Evolutionary conservation across 306 rosid species (phyloP), one percentile per base, ranked within the genome.

Genomic region (Prunus armeniaca): DNA sequence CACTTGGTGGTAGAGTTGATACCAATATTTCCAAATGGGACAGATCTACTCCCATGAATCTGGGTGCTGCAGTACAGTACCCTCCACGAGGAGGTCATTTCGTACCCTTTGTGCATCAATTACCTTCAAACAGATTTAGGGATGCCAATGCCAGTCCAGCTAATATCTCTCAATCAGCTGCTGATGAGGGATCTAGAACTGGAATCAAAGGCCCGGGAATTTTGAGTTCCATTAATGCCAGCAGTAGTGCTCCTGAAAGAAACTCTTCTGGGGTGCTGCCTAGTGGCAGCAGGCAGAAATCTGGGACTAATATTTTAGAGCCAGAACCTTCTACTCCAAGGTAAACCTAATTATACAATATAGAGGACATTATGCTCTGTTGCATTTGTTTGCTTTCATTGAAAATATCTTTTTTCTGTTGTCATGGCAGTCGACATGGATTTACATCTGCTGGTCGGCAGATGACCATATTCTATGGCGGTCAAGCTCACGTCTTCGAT

Each of bases 381-480:
- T 54, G 15, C 25, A 15, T 12, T 64, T 67, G 18, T 65, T 38
- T 66, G 43, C 27, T 50, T 45, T 61, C 55, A 54, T 27, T 58
- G 22, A 68, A 58, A 73, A 63, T 76, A 71, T 41, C 11, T 71
- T 82, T 64, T 58, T 65, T 84, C 28, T 76, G 50, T 66, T 76
- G 56, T 73, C 74, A 72, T 75, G 77, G 89, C 91, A 92, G 93
- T 84, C 95, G 84, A 76, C 89, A 84, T 41, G 96, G 91, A 61
- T 84, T 76, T 70, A 73, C 85, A 65, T 81, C 96, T 74, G 84
- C 85, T 75, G 84, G 90, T 85, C 84, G 85, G 76, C 99, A 92
- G 91, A 96, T 96, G 99, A 92, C 99, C 58, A 92, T 95, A 74
- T 95, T 95, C 80, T 95, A 95, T 13, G 99, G 99, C 5, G 99